Percentiles rank a stretch among this genome's conserved stretches.
These are phyloP conservation scores for Thalassiosira hispida DNA, from an alignment of 352 stramenopile species.

Conservation along the genomic window DNA sequence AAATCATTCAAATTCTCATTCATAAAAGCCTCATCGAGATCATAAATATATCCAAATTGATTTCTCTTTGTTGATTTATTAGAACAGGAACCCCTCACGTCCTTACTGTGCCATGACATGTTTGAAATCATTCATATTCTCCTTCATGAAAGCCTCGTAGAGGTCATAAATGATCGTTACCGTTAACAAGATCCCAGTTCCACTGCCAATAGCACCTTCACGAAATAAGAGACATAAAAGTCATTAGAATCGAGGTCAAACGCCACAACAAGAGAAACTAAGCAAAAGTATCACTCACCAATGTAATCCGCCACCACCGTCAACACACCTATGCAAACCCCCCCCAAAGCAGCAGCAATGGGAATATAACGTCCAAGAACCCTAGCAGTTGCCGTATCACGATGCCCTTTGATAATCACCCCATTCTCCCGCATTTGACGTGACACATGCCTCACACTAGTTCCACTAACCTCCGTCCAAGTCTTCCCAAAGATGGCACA, in stretches of 20 bases:
- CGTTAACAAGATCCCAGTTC: conserved; percentile 97
- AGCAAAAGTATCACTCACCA: conserved; percentile 92
- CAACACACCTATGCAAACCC: conserved; percentile 99
- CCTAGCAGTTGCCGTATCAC: conserved; percentile 95
- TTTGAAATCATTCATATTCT: conserved; percentile 62
- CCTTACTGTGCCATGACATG: conserved; percentile 1
- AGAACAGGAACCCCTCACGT: too few relatives aligned
- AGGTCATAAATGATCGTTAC: conserved; percentile 99
- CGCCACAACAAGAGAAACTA: not conserved
- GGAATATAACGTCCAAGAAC: conserved; percentile 99
- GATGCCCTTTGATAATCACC: conserved; percentile 99
- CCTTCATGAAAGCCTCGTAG: conserved; percentile 95
- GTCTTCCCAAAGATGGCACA: conserved; percentile 99
- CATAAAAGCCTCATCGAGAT: too few relatives aligned
- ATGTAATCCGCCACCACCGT: conserved; percentile 98
- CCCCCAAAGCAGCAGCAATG: conserved; percentile 97
- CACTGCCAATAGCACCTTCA: conserved; percentile 88
- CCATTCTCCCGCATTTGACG: conserved; percentile 98
- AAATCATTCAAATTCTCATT: too few relatives aligned
- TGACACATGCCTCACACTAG: conserved; percentile 95
- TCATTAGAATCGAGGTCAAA: not conserved
- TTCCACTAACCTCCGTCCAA: conserved; percentile 99
- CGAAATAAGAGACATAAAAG: not conserved
- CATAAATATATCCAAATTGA: too few relatives aligned
- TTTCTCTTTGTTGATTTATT: too few relatives aligned